Evolutionary conservation across 768 basidiomycete species (phyloP), one percentile per base, ranked within the genome.

Genomic region (Kondoa subrosea): DNA sequence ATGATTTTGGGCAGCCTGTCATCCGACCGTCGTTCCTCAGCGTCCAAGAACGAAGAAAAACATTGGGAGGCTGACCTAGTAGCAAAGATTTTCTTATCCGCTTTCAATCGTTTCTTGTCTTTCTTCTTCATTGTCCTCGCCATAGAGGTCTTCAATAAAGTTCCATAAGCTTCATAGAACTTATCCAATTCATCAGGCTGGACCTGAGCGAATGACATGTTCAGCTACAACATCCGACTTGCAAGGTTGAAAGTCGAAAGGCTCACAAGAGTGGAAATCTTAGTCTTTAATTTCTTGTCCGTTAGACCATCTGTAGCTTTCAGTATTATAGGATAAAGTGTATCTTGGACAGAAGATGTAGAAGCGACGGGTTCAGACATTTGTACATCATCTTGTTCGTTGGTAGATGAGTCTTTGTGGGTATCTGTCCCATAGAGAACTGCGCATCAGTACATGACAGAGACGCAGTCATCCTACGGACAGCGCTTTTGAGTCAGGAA

Each of bases 401-500:
- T 1, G 1, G 21, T 27, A 0, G 60, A 25, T 3, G 58, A 26
- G 2, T 56, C 25, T 12, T 66, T 61, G 26, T 67, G 62, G 31
- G 65, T 66, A 29, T 60, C 65, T 70, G 67, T 4, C 30, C 0
- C 60, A 3, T 1, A 21, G 26, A 15, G 14, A 27, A 1, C 4
- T 1, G n/a, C 4, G 15, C 2, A 29, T 21, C 17, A 14, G 65
- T n/a, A 58, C 14, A 56, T 26, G 1, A 29, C 32, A 8, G 4
- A 14, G 57, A 26, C 56, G 3, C 8, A 26, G 27, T 8, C 65
- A 62, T 26, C 25, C 26, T 2, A 62, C 72, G 34, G 1, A 71
- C 72, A 25, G 31, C 70, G 66, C 58, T 72, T 72, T 40, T 69
- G 70, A 0, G 70, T 67, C 31, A 72, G 29, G 34, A 72, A 72